Base-by-base conservation (phyloP, 345 rosid genomes). In the Geranium rotundifolium region DNA sequence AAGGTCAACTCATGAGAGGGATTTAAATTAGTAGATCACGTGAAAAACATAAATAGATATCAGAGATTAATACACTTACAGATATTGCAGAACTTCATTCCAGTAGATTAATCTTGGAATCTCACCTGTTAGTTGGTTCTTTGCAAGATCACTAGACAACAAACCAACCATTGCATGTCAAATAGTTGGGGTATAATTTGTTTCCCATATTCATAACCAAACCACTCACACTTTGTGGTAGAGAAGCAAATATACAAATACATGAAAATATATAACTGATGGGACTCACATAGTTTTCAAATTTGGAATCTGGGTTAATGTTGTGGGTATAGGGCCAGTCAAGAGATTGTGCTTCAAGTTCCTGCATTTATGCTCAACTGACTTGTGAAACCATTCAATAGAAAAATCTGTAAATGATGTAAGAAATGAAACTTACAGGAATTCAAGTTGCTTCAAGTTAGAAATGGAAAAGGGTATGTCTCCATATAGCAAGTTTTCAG, bases 71-170 rank as follows among this genome's bases (percentile, higher is more conserved):
- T 31, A 31, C 37, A 64, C 95, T 83, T 66, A 93, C 99, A 93
- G 90, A 65, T 85, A 93, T 72, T 93, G 99, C 59, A 93, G 62
- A 4, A 93, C 97, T 77, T 93, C 99, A 71, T 88, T 93, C 99
- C 99, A 93, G 20, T 90, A 93, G 56, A 93, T 81, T 50, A 90
- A 58, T 65, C 99, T 81, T 0, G 99, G 92, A 31, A 93, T 93
- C 72, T 88, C 97, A 4, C 97, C 97, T 0, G 71, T 77, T 16
- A 93, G 83, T 72, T 75, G 90, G 75, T 93, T 93, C 27, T 81
- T 75, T 1, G 99, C 96, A 72, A 93, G 92, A 68, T 93, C 96
- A 10, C 99, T 93, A 62, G 50, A 57, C 13, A 13, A 20, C 5
- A 31, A 16, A 61, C 17, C 57, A 49, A 15, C 41, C 7, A 12